A percentile compares a stretch with the other conserved stretches of the same genome.
Evolutionary conservation across 1,284 basidiomycete genomes (phyloP).

Genomic region (Marasmius oreades): DNA sequence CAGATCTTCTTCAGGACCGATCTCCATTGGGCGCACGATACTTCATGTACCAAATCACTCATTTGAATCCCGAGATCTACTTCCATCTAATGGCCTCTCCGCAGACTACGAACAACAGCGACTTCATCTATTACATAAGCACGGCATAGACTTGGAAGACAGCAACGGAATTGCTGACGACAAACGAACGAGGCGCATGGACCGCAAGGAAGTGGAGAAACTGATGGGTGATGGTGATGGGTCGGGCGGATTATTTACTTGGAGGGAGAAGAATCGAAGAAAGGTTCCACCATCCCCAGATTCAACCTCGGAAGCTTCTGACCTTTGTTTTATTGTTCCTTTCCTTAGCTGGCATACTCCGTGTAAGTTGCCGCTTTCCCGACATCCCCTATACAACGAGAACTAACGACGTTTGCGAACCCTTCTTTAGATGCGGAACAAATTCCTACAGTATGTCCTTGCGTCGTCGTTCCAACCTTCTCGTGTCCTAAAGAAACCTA

Average conservation of each 20-base stretch:
- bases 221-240: constrained; percentile 78
- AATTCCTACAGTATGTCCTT: constrained; percentile 83
- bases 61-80: not conserved
- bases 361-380: constrained; percentile 58
- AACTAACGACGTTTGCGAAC: constrained; percentile 9
- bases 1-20: constrained; percentile 55
- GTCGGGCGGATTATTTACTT: constrained; percentile 81
- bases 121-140: constrained; percentile 82
- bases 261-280: constrained; percentile 90
- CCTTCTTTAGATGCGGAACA: constrained; percentile 65
- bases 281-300: constrained; percentile 48
- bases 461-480: constrained; percentile 15
- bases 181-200: constrained; percentile 69
- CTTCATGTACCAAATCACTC: constrained; percentile 71
- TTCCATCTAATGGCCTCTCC: constrained; percentile 1
- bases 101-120: constrained; percentile 94
- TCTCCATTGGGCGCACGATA: constrained; percentile 91
- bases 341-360: constrained; percentile 81
- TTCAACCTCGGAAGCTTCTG: constrained; percentile 15
- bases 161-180: constrained; percentile 60
- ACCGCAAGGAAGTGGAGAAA: constrained; percentile 73
- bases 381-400: constrained; percentile 9
- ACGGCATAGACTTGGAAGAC: constrained; percentile 93
- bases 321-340: constrained; percentile 3
- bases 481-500: constrained; percentile 30